Evolutionary conservation across 306 rosid genomes (phyloP).

Genomic region (Cyamopsis tetragonoloba): DNA sequence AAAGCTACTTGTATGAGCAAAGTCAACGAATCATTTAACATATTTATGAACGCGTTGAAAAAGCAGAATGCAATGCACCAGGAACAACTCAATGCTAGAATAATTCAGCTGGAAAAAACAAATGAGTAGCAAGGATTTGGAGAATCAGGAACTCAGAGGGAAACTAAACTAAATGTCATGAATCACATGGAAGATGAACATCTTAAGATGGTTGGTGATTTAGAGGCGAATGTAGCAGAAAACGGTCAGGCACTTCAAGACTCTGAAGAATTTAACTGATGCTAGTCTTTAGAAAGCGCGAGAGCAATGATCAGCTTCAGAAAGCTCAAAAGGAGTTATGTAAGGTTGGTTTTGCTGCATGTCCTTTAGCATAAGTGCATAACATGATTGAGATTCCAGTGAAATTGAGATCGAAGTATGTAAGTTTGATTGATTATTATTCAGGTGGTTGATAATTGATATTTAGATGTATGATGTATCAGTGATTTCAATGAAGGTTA

Average conservation of each 20-base stretch:
- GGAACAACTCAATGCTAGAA: conserved; percentile 57
- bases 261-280: conserved; percentile 44
- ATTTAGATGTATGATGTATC: too few species aligned
- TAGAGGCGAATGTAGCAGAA: conserved; percentile 44
- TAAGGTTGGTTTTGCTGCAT: conserved; percentile 38
- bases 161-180: conserved; percentile 52
- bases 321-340: conserved; percentile 64
- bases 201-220: conserved; percentile 44
- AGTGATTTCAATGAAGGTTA: too few species aligned
- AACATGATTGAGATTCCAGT: too few species aligned
- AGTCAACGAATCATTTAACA: too few species aligned
- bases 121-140: conserved; percentile 52
- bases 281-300: conserved; percentile 53
- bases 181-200: conserved; percentile 68
- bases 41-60: too few species aligned
- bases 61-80: too few species aligned
- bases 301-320: conserved; percentile 65
- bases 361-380: conserved; percentile 18
- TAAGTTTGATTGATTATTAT: too few species aligned
- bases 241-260: conserved; percentile 50
- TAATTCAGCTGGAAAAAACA: conserved; percentile 50
- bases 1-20: too few species aligned
- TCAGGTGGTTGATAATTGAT: too few species aligned
- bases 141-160: conserved; percentile 58
- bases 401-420: too few species aligned